Percentiles rank a stretch among this genome's conserved stretches.
These are phyloP conservation scores for Globisporangium megalacanthum DNA, from an alignment of 352 stramenopile genomes.

Conservation along the genomic window DNA sequence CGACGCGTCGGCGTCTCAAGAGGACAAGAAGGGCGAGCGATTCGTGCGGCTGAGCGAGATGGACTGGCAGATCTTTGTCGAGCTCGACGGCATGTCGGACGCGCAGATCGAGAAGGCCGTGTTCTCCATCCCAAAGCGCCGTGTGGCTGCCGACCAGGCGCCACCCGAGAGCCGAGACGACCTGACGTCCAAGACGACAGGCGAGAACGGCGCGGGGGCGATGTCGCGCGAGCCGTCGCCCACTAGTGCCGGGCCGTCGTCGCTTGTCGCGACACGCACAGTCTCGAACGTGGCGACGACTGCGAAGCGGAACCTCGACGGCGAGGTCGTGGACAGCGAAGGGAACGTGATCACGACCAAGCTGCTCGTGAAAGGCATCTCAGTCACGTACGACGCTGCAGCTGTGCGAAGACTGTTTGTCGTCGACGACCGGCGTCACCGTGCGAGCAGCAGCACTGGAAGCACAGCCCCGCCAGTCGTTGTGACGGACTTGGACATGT, in stretches of 20 bases:
- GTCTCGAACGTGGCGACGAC: conserved; percentile 4
- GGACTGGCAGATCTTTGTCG: conserved; percentile 72
- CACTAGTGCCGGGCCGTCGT: not conserved
- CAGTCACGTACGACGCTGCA: conserved; percentile 38
- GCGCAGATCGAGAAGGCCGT: conserved; percentile 52
- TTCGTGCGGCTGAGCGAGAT: conserved; percentile 24
- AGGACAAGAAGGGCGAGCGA: conserved; percentile 14
- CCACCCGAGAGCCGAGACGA: conserved; percentile 22
- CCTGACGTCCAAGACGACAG: conserved; percentile 24
- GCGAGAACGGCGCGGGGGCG: conserved; percentile 2
- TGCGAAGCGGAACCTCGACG: conserved; percentile 12
- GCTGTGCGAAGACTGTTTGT: conserved; percentile 45
- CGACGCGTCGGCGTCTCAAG: conserved; percentile 6
- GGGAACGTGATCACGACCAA: conserved; percentile 50
- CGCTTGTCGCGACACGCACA: not conserved
- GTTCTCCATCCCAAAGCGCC: conserved; percentile 80
- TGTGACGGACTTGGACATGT: conserved; percentile 51
- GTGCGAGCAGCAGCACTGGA: not conserved
- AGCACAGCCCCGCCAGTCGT: conserved; percentile 10
- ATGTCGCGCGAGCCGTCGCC: conserved; percentile 9
- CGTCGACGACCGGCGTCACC: conserved; percentile 10
- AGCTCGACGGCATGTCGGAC: conserved; percentile 38
- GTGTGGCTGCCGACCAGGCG: conserved; percentile 11
- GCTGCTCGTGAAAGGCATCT: conserved; percentile 63
- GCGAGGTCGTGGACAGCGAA: conserved; percentile 40